These are phyloP conservation scores for Luzula sylvatica DNA, from an alignment of 176 grass and related monocot species.

Conservation along the genomic window DNA sequence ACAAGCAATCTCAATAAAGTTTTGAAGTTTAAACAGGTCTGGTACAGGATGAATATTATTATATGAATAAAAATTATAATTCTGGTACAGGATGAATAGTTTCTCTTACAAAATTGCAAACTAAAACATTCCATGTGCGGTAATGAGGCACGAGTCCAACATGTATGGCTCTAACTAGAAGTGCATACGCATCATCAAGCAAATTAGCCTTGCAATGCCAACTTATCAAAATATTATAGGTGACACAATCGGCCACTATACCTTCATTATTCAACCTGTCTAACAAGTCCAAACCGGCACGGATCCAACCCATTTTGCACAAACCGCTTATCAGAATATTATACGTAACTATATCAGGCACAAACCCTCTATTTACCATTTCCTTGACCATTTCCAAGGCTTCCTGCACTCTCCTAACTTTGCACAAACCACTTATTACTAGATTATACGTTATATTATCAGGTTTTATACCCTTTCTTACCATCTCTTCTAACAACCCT, in stretches of 20 bases:
- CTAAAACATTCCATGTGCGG: constrained; percentile 62
- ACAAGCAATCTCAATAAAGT: too few relatives aligned
- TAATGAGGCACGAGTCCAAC: constrained; percentile 49
- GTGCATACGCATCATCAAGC: constrained; percentile 53
- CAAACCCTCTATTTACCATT: constrained; percentile 62
- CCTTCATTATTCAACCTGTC: constrained; percentile 66
- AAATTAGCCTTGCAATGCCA: constrained; percentile 86
- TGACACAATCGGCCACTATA: constrained; percentile 55
- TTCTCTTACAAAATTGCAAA: constrained; percentile 47
- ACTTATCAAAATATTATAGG: constrained; percentile 94
- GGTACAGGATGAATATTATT: too few relatives aligned
- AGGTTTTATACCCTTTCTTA: constrained; percentile 57
- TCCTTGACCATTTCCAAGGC: constrained; percentile 66
- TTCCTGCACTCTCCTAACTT: constrained; percentile 49
- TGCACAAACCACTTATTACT: constrained; percentile 66
- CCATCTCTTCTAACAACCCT: constrained; percentile 63
- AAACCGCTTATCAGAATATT: constrained; percentile 86
- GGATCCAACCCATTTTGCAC: constrained; percentile 69
- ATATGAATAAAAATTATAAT: neutral
- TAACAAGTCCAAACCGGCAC: constrained; percentile 69
- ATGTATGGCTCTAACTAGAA: constrained; percentile 47
- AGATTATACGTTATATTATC: constrained; percentile 90
- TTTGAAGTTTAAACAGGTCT: too few relatives aligned
- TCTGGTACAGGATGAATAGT: constrained; percentile 28
- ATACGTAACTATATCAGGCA: constrained; percentile 87